These are phyloP conservation scores for Geotrichum histeridarum DNA, from an alignment of 1,139 yeast genomes.

Conservation along the genomic window DNA sequence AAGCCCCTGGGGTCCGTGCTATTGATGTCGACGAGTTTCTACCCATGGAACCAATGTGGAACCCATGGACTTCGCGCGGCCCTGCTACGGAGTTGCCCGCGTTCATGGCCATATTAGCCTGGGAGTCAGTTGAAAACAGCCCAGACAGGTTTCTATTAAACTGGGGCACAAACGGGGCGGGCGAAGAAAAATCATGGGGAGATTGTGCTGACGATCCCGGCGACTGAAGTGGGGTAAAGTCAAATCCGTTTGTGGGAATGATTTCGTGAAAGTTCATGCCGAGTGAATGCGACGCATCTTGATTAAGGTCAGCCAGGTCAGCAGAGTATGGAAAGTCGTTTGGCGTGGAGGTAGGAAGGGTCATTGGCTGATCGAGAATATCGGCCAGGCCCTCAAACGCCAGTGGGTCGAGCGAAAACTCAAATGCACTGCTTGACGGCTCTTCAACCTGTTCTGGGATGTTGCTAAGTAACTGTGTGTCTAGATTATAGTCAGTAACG, in stretches of 20 bases:
- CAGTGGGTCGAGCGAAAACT: constrained; percentile 32
- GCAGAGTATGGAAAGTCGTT: constrained; percentile 8
- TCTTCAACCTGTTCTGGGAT: neutral
- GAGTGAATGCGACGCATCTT: constrained; percentile 7
- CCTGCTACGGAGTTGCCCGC: constrained; percentile 23
- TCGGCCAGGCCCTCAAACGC: constrained; percentile 32
- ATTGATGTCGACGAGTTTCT: constrained; percentile 12
- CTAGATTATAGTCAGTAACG: constrained; percentile 13
- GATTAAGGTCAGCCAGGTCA: constrained; percentile 4
- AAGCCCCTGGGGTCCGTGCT: constrained; percentile 2
- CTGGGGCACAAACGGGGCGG: neutral
- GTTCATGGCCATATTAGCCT: constrained; percentile 20
- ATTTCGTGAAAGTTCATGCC: constrained; percentile 16
- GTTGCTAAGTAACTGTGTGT: neutral
- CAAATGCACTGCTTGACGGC: constrained; percentile 25
- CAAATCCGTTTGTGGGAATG: constrained; percentile 10
- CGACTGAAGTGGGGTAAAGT: constrained; percentile 8
- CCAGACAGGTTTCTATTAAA: neutral
- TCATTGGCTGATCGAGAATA: constrained; percentile 8
- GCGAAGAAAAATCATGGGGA: neutral
- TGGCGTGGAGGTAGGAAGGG: neutral
- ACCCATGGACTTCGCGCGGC: constrained; percentile 21
- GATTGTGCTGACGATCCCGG: constrained; percentile 1
- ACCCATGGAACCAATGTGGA: constrained; percentile 16
- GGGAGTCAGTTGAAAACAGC: constrained; percentile 1